These are phyloP conservation scores for Bjerkandera adusta DNA, from an alignment of 1,284 basidiomycete species.

Conservation along the genomic window DNA sequence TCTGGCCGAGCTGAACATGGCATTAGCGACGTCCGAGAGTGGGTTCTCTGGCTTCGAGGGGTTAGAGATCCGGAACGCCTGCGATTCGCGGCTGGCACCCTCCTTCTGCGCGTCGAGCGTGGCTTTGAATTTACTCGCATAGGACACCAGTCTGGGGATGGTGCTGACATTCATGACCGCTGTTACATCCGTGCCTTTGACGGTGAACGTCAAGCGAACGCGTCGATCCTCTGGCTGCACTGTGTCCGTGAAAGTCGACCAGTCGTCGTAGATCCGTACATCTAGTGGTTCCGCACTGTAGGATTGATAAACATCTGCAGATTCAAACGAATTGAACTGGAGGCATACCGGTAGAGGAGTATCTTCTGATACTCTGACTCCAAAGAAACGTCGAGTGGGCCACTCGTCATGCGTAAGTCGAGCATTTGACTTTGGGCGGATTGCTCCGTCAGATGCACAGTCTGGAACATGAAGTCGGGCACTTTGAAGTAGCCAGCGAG, in stretches of 20 bases:
- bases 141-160: slow-evolving; percentile 70
- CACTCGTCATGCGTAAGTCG: slow-evolving; percentile 75
- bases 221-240: slow-evolving; percentile 47
- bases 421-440: slow-evolving; percentile 52
- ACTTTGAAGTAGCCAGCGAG: slow-evolving; percentile 70
- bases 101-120: slow-evolving; percentile 73
- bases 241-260: slow-evolving; percentile 53
- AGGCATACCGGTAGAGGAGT: slow-evolving; percentile 72
- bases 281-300: slow-evolving; percentile 75
- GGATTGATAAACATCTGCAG: not conserved
- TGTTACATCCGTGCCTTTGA: slow-evolving; percentile 70
- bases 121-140: slow-evolving; percentile 68
- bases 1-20: slow-evolving; percentile 75
- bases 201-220: slow-evolving; percentile 74
- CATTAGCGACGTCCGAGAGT: slow-evolving; percentile 79
- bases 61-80: slow-evolving; percentile 65
- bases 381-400: slow-evolving; percentile 62
- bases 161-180: slow-evolving; percentile 72
- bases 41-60: slow-evolving; percentile 72
- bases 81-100: slow-evolving; percentile 71
- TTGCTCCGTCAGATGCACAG: slow-evolving; percentile 55
- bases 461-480: slow-evolving; percentile 75
- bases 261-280: slow-evolving; percentile 80
- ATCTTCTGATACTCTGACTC: slow-evolving; percentile 79
- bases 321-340: not conserved